Percentiles rank a stretch among this genome's conserved stretches.
These are phyloP conservation scores for Dactylonectria estremocensis DNA, from an alignment of 2,329 filamentous ascomycete genomes.

Conservation along the genomic window DNA sequence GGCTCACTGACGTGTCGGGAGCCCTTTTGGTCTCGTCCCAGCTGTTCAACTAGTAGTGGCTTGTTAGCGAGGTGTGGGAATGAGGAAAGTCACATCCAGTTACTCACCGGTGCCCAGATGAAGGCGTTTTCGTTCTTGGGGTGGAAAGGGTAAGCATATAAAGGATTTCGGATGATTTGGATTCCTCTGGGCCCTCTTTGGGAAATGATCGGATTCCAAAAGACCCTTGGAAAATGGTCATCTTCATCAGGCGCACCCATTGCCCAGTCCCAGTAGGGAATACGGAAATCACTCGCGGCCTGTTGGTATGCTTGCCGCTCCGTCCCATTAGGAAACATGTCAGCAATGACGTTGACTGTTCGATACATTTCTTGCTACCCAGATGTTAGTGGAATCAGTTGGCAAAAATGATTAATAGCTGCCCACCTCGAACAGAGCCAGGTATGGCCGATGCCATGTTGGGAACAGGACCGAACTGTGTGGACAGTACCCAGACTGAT, in stretches of 20 bases:
- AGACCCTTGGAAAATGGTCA: constrained; percentile 62
- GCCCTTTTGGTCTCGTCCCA: constrained; percentile 75
- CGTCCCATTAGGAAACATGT: constrained; percentile 62
- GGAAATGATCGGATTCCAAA: constrained; percentile 65
- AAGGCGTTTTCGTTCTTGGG: constrained; percentile 73
- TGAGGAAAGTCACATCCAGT: not conserved
- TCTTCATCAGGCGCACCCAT: constrained; percentile 62
- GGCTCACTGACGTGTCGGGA: constrained; percentile 56
- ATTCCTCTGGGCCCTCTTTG: constrained; percentile 70
- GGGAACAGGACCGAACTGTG: constrained; percentile 84
- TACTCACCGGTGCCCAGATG: constrained; percentile 71
- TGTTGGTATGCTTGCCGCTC: constrained; percentile 65
- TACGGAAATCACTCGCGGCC: constrained; percentile 67
- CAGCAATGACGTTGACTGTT: constrained; percentile 61
- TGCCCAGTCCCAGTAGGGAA: constrained; percentile 75
- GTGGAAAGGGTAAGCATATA: constrained; percentile 73
- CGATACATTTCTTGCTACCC: constrained; percentile 56
- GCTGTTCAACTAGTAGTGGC: constrained; percentile 63
- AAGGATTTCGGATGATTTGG: constrained; percentile 72
- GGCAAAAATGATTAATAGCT: rapidly evolving
- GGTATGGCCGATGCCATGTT: constrained; percentile 87
- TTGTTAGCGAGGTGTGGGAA: constrained; percentile 11
- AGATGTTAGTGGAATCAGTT: constrained; percentile 35
- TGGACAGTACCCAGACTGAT: constrained; percentile 79
- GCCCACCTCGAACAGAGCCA: constrained; percentile 72